A percentile compares a stretch with the other conserved stretches of the same genome.
These are phyloP conservation scores for Parathielavia hyrcaniae DNA, from an alignment of 495 filamentous ascomycete genomes.

Conservation along the genomic window DNA sequence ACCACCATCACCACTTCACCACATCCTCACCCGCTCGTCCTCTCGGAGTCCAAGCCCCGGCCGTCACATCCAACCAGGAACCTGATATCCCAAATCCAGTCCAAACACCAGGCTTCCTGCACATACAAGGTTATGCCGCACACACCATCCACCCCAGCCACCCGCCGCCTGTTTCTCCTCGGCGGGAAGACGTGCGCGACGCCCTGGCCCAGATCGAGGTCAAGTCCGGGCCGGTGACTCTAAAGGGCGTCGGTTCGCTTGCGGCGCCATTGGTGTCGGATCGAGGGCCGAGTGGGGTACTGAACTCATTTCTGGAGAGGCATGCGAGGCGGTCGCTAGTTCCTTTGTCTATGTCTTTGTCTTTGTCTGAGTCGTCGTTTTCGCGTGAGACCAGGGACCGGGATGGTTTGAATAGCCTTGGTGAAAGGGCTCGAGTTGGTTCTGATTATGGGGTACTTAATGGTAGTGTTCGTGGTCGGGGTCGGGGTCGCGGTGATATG, in stretches of 20 bases:
- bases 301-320: no score
- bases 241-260: constrained; percentile 1
- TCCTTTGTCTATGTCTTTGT: no score
- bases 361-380: no score
- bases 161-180: neutral
- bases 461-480: neutral
- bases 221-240: neutral
- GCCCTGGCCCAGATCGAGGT: neutral
- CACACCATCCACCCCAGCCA: neutral
- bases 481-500: neutral
- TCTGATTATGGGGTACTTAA: no score
- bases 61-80: neutral
- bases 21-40: neutral
- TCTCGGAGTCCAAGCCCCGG: neutral
- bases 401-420: no score
- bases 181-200: neutral
- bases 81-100: neutral
- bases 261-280: neutral
- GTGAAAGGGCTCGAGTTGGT: no score
- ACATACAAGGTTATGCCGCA: neutral
- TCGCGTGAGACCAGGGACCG: no score
- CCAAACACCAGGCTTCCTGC: neutral
- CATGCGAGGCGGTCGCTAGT: neutral
- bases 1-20: neutral
- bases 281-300: neutral